Percentiles rank a stretch among this genome's conserved stretches.
phyloP scores from a whole-genome alignment of 2,329 filamentous ascomycete genomes.

The Colletotrichum truncatum region DNA sequence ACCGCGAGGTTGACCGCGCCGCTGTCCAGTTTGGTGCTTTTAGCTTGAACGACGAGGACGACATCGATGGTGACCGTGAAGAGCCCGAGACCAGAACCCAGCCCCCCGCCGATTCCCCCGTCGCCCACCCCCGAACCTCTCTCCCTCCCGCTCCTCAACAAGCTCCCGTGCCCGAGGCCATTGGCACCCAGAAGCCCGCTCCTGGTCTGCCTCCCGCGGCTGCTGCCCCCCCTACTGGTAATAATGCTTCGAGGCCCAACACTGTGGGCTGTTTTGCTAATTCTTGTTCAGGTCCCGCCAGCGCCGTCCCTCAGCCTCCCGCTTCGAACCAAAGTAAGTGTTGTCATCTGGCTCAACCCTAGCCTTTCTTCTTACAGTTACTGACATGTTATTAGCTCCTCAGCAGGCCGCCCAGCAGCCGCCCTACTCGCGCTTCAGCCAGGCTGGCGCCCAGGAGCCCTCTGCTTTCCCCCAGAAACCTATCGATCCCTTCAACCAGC shows the following conservation, averaged over 20 bases:
- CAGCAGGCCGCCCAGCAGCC: conserved; percentile 67
- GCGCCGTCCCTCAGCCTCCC: conserved; percentile 38
- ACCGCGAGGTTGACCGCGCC: conserved; percentile 91
- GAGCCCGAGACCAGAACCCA: conserved; percentile 94
- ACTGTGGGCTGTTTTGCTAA: conserved; percentile 24
- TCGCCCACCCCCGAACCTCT: conserved; percentile 84
- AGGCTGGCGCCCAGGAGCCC: conserved; percentile 68
- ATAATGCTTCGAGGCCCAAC: conserved; percentile 34
- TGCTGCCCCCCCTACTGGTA: conserved; percentile 45
- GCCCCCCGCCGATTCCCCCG: conserved; percentile 91
- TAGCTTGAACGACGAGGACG: conserved; percentile 84
- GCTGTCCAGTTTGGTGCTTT: conserved; percentile 97
- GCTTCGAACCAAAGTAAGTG: conserved; percentile 42
- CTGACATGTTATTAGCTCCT: conserved; percentile 13
- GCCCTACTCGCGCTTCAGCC: conserved; percentile 77
- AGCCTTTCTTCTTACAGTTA: conserved; percentile 25
- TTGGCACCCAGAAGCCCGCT: conserved; percentile 64
- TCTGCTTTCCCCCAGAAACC: conserved; percentile 77
- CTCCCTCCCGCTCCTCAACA: conserved; percentile 77
- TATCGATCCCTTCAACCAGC: conserved; percentile 87
- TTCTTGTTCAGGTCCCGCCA: conserved; percentile 34
- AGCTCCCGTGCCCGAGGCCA: conserved; percentile 62
- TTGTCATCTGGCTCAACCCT: conserved; percentile 44
- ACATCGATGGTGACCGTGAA: conserved; percentile 94
- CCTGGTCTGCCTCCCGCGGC: conserved; percentile 49